These are phyloP conservation scores for Apophysomyces variabilis DNA, from an alignment of 371 early-diverging fungal species.

Conservation along the genomic window DNA sequence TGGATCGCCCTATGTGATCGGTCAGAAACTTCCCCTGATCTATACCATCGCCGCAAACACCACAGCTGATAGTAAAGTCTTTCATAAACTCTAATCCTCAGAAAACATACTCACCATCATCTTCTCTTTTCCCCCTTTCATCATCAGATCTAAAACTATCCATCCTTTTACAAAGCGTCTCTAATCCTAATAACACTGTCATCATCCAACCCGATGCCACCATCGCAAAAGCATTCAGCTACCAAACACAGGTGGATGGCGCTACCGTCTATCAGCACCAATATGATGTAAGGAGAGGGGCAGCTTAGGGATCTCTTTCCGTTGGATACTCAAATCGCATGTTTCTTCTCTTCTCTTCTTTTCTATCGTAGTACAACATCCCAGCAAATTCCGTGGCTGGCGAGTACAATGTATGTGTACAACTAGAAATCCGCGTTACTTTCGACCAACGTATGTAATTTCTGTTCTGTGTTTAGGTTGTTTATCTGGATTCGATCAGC, in stretches of 20 bases:
- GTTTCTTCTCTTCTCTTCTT: neutral
- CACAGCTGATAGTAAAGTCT: constrained; percentile 33
- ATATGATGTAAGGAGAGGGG: constrained; percentile 28
- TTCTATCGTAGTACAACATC: constrained; percentile 32
- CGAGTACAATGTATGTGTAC: constrained; percentile 24
- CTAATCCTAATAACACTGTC: constrained; percentile 21
- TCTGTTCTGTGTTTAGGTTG: constrained; percentile 19
- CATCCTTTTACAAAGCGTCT: constrained; percentile 21
- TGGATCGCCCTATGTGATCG: constrained; percentile 40
- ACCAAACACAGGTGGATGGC: constrained; percentile 27
- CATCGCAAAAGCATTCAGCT: constrained; percentile 40
- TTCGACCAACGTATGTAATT: too few species aligned
- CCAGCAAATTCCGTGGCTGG: constrained; percentile 36
- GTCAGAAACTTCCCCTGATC: constrained; percentile 45
- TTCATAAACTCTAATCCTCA: neutral
- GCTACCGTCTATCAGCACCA: constrained; percentile 42
- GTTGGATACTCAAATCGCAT: neutral
- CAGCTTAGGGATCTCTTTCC: neutral
- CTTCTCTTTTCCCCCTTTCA: neutral
- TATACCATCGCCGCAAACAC: constrained; percentile 34
- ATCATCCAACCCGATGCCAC: constrained; percentile 24
- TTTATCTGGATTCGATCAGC: constrained; percentile 28
- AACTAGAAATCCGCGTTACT: too few species aligned
- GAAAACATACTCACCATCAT: constrained; percentile 7
- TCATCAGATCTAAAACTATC: constrained; percentile 28